phyloP scores from a whole-genome alignment of 2,329 filamentous ascomycete genomes.

The Ophiocordyceps unilateralis region DNA sequence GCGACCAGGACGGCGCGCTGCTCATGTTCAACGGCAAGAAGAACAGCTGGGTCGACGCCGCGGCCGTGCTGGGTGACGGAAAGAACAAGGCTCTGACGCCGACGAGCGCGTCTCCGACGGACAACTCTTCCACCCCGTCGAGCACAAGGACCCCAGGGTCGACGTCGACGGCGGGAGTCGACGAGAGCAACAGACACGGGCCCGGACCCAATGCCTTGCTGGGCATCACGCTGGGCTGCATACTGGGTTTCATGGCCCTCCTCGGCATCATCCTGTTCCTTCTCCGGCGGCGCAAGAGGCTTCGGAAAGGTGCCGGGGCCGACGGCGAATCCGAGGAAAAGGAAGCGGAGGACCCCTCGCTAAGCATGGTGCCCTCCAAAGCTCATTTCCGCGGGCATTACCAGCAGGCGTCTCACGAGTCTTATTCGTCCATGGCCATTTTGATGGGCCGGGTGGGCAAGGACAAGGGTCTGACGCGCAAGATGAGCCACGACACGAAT shows the following conservation, averaged over 20 bases:
- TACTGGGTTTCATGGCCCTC: constrained; percentile 55
- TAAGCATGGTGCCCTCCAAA: constrained; percentile 20
- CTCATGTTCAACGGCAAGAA: constrained; percentile 59
- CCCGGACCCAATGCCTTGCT: constrained; percentile 41
- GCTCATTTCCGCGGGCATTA: constrained; percentile 32
- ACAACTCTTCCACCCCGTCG: constrained; percentile 11
- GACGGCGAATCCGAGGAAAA: constrained; percentile 41
- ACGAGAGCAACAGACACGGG: constrained; percentile 13
- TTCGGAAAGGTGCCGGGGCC: constrained; percentile 30
- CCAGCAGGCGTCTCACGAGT: constrained; percentile 33
- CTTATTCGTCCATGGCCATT: constrained; percentile 47
- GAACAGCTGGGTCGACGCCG: constrained; percentile 66
- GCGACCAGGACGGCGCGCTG: constrained; percentile 47
- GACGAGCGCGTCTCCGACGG: not conserved
- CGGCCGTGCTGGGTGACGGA: constrained; percentile 37
- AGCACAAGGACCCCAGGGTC: constrained; percentile 8
- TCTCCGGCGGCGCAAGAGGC: constrained; percentile 29
- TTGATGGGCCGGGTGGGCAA: constrained; percentile 43
- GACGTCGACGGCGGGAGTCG: not conserved
- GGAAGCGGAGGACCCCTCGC: constrained; percentile 29
- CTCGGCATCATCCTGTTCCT: constrained; percentile 57
- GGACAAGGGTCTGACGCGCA: constrained; percentile 30
- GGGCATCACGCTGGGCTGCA: constrained; percentile 66
- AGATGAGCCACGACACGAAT: constrained; percentile 36
- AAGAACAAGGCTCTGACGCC: constrained; percentile 18